Base-by-base conservation (phyloP, 1,284 basidiomycete genomes). In the Meripilus lineatus region DNA sequence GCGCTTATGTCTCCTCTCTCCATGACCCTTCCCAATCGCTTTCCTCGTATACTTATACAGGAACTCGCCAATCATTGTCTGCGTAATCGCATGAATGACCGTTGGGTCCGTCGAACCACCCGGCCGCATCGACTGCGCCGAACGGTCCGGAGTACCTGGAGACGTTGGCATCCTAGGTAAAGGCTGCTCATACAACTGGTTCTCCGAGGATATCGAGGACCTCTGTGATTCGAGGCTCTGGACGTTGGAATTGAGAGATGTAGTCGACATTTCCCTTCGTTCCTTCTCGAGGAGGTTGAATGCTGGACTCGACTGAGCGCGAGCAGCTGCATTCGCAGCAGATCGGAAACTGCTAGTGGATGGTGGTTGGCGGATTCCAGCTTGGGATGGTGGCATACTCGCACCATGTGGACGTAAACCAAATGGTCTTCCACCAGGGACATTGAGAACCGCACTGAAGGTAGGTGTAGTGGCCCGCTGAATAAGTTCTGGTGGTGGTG, bases 11-110 rank as follows among this genome's bases (percentile, higher is more conserved):
- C 94, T 74, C 62, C 84, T 86, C 63, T 93, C 90, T 22, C 91
- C 90, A 60, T 93, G 78, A 6, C 92, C 93, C 61, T 90, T 92
- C 23, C 93, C 92, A 56, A 99, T 82, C n/a, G 89, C 70, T 49
- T 83, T 81, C 44, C 95, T 79, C 8, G 93, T 97, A 68, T 99
- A 98, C 74, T 99, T 99, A 81, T 89, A 92, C 68, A 99, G 68
- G 69, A 93, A 98, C 72, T 98, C 95, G 51, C 95, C 94, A 54
- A 99, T 98, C 95, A 99, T 99, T 18, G 94, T 97, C 74, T 98
- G 93, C 4, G 95, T 99, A 58, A 99, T 98, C 2, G 94, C 89
- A 61, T 97, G 93, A 54, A 98, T 94, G 52, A 93, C 70, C 2
- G 72, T 65, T 1, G 92, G 91, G 62, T 97, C 93, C 11, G 93